Evolutionary conservation across 2,329 filamentous ascomycete genomes (phyloP), one percentile per base, ranked within the genome.

Genomic region (Trichoderma afroharzianum): DNA sequence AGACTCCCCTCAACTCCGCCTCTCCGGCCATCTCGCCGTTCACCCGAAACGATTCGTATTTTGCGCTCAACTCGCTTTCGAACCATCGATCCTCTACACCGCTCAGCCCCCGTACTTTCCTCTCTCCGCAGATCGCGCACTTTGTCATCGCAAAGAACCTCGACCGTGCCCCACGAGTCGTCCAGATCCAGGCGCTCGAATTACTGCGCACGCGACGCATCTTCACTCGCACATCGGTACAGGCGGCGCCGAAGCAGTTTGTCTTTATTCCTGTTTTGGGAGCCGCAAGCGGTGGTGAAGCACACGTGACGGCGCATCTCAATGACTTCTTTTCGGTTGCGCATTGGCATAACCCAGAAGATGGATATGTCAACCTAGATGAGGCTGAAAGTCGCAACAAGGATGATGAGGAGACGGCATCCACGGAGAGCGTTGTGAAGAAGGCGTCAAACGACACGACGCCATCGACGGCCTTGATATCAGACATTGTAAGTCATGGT

Each of bases 291-390:
- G 84, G 84, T 3, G 85, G 86, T 47, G 77, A 82, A 57, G 83
- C 85, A 4, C 83, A 82, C 63, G 83, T 91, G 63, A 86, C 84
- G 26, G 81, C 81, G 36, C 87, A 93, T 75, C 78, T 91, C 80
- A 97, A 94, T 76, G 94, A 98, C 72, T 89, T 93, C 74, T 91
- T 98, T 75, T 93, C 94, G 78, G 90, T 98, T 71, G 95, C 93
- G 0, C 95, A 98, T 80, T 93, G 91, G 83, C 94, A 98, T 77
- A 87, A 91, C 71, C 85, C 87, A 0, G 85, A 88, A 1, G 90
- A 95, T 78, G 93, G 92, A 0, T 92, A 94, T 73, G 86, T 90
- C 5, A 92, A 96, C 74, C 80, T 95, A 0, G 92, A 97, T 72
- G 91, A 93, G 43, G 73, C 78, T n/a, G 78, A 80, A 28, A 77